Base-by-base conservation (phyloP, 2,329 filamentous ascomycete genomes). In the Chaetomium sp. region DNA sequence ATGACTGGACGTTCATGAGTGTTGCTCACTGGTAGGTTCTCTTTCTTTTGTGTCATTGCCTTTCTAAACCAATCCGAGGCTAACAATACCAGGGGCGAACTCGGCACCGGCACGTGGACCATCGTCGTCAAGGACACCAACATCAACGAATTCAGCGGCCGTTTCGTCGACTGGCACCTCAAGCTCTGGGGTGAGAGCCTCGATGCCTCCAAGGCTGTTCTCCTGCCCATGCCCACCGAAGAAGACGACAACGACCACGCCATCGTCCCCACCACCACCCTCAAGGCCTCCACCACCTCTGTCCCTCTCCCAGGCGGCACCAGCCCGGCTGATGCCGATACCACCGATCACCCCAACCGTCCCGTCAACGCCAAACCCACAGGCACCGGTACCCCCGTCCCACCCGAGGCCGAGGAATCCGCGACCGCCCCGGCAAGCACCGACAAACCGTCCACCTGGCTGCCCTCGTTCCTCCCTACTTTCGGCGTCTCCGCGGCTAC, bases 1-100 rank as follows among this genome's bases (percentile, higher is more conserved):
- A 85, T 40, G 90, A 97, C 72, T 99, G 94, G 94, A 97, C 92
- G 0, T 99, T 99, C 66, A 99, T 99, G 94, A 95, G 87, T 59
- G 94, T 99, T 40, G 91, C 86, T 61, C 94, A 99, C 70, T 99
- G 91, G 88, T 91, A 79, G 72, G 85, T 72, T 8, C 8, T 10
- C 33, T 8, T 14, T 14, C 36, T 35, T 14, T 14, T 10, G 4
- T 51, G 50, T 42, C 10, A n/a, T 42, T 1, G 12, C 14, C 40
- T 14, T 42, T 4, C 38, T 42, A 11, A 7, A 6, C 41, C 45
- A 51, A 56, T 27, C n/a, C 37, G 10, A 27, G 32, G 52, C 70
- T 76, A 68, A 76, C 63, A 52, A 53, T 45, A 9, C 6, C 53
- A 91, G 88, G 90, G 94, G 94, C 49, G 94, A 99, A 72, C 79